These are phyloP conservation scores for Apiospora saccharicola DNA, from an alignment of 2,329 filamentous ascomycete species.

Conservation along the genomic window DNA sequence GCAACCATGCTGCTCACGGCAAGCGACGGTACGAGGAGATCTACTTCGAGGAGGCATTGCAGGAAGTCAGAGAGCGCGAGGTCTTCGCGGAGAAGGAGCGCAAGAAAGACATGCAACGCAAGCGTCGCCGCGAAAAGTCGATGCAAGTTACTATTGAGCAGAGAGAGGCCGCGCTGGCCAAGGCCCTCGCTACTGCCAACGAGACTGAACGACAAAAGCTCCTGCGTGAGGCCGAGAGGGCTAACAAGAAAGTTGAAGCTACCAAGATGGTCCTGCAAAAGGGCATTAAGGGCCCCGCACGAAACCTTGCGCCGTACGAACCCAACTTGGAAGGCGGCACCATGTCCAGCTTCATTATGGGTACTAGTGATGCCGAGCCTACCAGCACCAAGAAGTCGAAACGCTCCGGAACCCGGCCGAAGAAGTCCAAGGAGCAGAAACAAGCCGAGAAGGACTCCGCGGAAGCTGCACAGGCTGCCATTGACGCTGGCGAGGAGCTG, in stretches of 20 bases:
- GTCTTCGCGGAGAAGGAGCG: constrained; percentile 95
- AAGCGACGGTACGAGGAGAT: constrained; percentile 78
- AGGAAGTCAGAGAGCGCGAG: constrained; percentile 89
- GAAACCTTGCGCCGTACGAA: constrained; percentile 73
- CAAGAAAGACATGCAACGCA: constrained; percentile 99
- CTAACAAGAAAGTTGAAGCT: constrained; percentile 90
- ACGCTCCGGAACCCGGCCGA: constrained; percentile 72
- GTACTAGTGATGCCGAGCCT: constrained; percentile 66
- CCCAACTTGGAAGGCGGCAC: constrained; percentile 85
- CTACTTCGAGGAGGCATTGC: constrained; percentile 81
- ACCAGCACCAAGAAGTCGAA: constrained; percentile 57
- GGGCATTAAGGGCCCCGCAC: constrained; percentile 79
- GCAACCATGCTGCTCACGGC: constrained; percentile 72
- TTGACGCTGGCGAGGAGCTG: constrained; percentile 80
- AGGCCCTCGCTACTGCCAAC: constrained; percentile 80
- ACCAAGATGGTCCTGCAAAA: constrained; percentile 88
- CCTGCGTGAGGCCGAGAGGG: constrained; percentile 84
- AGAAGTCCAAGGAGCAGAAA: constrained; percentile 91
- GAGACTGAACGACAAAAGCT: constrained; percentile 83
- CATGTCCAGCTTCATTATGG: constrained; percentile 76
- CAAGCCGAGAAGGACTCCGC: constrained; percentile 83
- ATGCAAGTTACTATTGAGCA: constrained; percentile 92
- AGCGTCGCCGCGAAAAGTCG: constrained; percentile 93
- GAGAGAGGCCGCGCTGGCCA: constrained; percentile 82
- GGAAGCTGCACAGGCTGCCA: constrained; percentile 84